Conservation (phyloP, 805 yeast genomes). For the Spathaspora sp. region DNA sequence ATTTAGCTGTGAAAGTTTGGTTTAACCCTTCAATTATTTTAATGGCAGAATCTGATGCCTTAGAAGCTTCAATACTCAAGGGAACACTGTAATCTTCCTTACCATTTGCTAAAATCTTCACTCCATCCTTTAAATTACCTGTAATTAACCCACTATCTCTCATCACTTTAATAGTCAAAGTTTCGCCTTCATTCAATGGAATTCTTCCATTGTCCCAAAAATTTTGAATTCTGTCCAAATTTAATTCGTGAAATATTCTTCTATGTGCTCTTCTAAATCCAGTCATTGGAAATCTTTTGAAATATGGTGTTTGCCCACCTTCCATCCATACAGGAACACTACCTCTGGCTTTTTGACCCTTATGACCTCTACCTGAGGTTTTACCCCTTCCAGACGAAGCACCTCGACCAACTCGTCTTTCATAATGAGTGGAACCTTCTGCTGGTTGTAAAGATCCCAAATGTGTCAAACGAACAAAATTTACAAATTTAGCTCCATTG, state of each 20-base stretch:
- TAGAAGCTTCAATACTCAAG: conserved; percentile 74
- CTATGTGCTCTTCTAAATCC: conserved; percentile 75
- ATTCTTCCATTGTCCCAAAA: conserved; percentile 70
- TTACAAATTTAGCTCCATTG: background rate
- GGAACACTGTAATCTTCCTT: conserved; percentile 49
- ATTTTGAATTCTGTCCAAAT: conserved; percentile 64
- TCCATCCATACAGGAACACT: conserved; percentile 91
- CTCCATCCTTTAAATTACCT: conserved; percentile 74
- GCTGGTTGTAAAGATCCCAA: conserved; percentile 58
- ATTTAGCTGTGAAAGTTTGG: conserved; percentile 70
- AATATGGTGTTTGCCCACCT: conserved; percentile 97
- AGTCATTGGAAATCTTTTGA: conserved; percentile 77
- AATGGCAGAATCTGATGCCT: conserved; percentile 75
- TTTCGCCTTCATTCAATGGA: conserved; percentile 52
- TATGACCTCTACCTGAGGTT: conserved; percentile 95
- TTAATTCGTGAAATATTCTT: conserved; percentile 52
- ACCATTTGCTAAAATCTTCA: conserved; percentile 74
- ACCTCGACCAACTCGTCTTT: conserved; percentile 90
- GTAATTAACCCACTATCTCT: conserved; percentile 67
- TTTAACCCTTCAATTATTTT: conserved; percentile 68
- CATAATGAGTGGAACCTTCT: conserved; percentile 54
- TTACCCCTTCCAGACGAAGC: conserved; percentile 91
- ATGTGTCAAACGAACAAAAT: conserved; percentile 37
- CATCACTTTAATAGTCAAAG: conserved; percentile 74
- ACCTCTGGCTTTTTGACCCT: conserved; percentile 97